Percentiles rank a stretch among this genome's conserved stretches.
Evolutionary conservation across 345 rosid species (phyloP).

Genomic region (Populus euphratica): DNA sequence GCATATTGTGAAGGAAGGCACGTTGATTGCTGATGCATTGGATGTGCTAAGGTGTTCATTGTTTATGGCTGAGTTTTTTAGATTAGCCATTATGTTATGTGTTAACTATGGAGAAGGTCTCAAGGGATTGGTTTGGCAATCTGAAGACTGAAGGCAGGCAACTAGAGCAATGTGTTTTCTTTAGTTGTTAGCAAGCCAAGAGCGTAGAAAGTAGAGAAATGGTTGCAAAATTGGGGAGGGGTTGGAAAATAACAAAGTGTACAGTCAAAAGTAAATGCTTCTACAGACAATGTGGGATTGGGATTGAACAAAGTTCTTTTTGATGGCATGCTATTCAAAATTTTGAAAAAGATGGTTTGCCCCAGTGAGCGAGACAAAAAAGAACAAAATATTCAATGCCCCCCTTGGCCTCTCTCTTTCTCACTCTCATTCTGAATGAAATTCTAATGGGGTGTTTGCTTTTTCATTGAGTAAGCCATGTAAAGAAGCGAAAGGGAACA

Average conservation of each 20-base stretch:
- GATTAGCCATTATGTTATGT: not conserved
- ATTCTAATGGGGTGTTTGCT: slow-evolving; percentile 6
- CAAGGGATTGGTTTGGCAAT: not conserved
- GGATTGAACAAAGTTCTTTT: not conserved
- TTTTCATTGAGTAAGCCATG: slow-evolving; percentile 10
- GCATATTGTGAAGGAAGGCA: no score
- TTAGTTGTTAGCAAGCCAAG: not conserved
- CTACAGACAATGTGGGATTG: not conserved
- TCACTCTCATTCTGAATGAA: not conserved
- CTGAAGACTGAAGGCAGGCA: not conserved
- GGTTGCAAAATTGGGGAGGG: not conserved
- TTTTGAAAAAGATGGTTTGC: slow-evolving; percentile 8
- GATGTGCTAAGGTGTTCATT: not conserved
- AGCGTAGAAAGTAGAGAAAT: slow-evolving; percentile 6
- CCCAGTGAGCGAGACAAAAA: not conserved
- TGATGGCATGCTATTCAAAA: slow-evolving; percentile 1
- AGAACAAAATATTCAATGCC: not conserved
- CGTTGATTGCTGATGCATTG: no score
- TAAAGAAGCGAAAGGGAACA: slow-evolving; percentile 15
- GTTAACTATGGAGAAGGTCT: not conserved
- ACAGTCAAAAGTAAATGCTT: slow-evolving; percentile 4
- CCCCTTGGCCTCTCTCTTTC: not conserved
- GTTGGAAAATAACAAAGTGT: slow-evolving; percentile 7
- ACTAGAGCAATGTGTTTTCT: not conserved
- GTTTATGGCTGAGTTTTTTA: not conserved